phyloP scores from a whole-genome alignment of 1,284 basidiomycete species.

The Omphalotus olearius region DNA sequence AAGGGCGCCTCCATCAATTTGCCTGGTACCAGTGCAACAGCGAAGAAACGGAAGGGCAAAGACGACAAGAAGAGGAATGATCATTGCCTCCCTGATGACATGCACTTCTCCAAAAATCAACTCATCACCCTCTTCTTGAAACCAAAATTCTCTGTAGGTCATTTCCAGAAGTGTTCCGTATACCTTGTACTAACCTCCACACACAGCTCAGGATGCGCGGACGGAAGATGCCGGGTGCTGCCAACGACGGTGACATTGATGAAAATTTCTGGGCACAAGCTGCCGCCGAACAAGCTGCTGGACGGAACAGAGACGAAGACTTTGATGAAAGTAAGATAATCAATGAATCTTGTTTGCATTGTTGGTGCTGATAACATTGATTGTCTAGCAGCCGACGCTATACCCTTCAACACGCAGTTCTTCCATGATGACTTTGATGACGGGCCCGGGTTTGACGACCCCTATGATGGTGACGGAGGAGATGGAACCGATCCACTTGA shows the following conservation, averaged over 20 bases:
- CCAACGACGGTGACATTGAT: slow-evolving; percentile 81
- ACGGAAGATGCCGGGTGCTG: slow-evolving; percentile 51
- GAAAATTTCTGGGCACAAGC: slow-evolving; percentile 95
- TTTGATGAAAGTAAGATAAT: slow-evolving; percentile 56
- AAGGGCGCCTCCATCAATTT: slow-evolving; percentile 66
- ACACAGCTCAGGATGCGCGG: slow-evolving; percentile 81
- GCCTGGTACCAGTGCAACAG: slow-evolving; percentile 43
- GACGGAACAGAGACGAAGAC: slow-evolving; percentile 48
- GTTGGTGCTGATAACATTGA: neutral
- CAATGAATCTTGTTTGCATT: neutral
- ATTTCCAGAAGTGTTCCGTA: neutral
- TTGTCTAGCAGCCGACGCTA: slow-evolving; percentile 29
- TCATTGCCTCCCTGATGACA: slow-evolving; percentile 90
- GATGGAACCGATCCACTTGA: slow-evolving; percentile 41
- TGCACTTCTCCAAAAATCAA: slow-evolving; percentile 92
- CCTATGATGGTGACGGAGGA: slow-evolving; percentile 54
- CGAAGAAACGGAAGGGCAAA: slow-evolving; percentile 51
- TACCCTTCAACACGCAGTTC: slow-evolving; percentile 94
- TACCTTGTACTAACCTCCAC: slow-evolving; percentile 8
- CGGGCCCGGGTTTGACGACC: slow-evolving; percentile 73
- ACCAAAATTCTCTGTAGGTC: slow-evolving; percentile 84
- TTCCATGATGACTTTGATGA: slow-evolving; percentile 93
- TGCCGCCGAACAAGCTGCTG: slow-evolving; percentile 74
- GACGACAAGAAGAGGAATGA: slow-evolving; percentile 66
- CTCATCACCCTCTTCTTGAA: slow-evolving; percentile 93